A percentile compares a stretch with the other conserved stretches of the same genome.
Conservation (phyloP, 1,139 yeast genomes). For the Diutina ranongensis region DNA sequence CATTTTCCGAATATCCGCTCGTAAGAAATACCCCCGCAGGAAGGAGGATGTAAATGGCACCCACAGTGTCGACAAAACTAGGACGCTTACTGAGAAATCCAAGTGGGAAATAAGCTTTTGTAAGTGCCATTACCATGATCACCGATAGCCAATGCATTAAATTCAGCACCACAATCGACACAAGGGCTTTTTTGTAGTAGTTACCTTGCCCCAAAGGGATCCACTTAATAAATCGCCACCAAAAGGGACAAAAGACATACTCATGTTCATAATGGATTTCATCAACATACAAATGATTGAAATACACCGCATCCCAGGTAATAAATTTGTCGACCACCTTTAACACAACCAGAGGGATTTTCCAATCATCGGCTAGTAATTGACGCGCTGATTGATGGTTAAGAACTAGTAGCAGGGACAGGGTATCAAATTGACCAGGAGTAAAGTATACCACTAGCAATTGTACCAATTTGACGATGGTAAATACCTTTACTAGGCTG, state of each 20-base stretch:
- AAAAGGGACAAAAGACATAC: constrained; percentile 75
- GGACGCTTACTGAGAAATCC: not conserved
- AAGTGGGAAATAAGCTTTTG: not conserved
- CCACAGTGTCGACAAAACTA: constrained; percentile 7
- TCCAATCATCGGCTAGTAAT: not conserved
- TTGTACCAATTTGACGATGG: constrained; percentile 23
- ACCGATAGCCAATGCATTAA: constrained; percentile 39
- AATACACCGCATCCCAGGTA: constrained; percentile 83
- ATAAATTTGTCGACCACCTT: constrained; percentile 14
- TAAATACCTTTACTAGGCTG: constrained; percentile 12
- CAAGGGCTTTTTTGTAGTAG: constrained; percentile 32
- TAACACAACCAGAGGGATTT: not conserved
- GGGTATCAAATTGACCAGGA: constrained; percentile 39
- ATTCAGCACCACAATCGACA: constrained; percentile 39
- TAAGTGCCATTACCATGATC: constrained; percentile 21
- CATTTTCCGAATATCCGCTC: constrained; percentile 68
- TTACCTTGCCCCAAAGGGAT: constrained; percentile 14
- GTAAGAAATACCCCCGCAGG: constrained; percentile 79
- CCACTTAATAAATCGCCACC: constrained; percentile 45
- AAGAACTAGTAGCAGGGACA: constrained; percentile 20
- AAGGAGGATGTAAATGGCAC: constrained; percentile 44
- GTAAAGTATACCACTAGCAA: constrained; percentile 23
- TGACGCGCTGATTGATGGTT: not conserved
- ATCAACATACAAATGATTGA: constrained; percentile 41
- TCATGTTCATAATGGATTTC: constrained; percentile 68